Evolutionary conservation across 371 early-diverging fungal species (phyloP).

Genomic region (Dipsacomyces acuminosporus): DNA sequence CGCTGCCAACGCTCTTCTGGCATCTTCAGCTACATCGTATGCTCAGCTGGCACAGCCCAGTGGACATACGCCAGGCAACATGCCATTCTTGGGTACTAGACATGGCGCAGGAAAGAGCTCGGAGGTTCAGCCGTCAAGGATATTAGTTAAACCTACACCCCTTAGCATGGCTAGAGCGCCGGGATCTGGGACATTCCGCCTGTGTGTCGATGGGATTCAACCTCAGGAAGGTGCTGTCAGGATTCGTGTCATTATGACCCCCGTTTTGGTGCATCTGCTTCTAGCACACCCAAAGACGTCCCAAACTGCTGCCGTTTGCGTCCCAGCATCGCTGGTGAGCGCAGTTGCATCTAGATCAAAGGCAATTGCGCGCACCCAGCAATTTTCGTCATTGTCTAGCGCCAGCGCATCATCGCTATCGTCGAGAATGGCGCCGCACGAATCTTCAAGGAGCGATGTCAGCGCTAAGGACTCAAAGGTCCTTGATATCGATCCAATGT

Average conservation of each 20-base stretch:
- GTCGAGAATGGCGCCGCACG: no score
- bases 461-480: no score
- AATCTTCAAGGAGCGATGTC: no score
- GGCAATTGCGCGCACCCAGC: background rate
- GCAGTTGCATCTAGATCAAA: conserved; percentile 9
- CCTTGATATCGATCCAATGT: conserved; percentile 20
- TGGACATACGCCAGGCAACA: conserved; percentile 15
- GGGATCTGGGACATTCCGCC: conserved; percentile 9
- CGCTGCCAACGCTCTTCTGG: conserved; percentile 31
- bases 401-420: no score
- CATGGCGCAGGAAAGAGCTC: background rate
- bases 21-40: conserved; percentile 28
- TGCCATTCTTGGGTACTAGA: conserved; percentile 16
- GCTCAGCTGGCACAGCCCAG: conserved; percentile 18
- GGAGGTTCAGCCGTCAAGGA: conserved; percentile 14
- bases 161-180: conserved; percentile 15
- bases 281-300: conserved; percentile 19
- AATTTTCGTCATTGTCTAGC: background rate
- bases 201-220: conserved; percentile 10
- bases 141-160: conserved; percentile 32
- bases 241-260: conserved; percentile 25
- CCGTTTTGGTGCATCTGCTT: conserved; percentile 26
- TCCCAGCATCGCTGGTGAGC: conserved; percentile 28
- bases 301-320: conserved; percentile 25
- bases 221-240: conserved; percentile 7